Conservation (phyloP, 1,284 basidiomycete genomes). For the Mycena sp. region DNA sequence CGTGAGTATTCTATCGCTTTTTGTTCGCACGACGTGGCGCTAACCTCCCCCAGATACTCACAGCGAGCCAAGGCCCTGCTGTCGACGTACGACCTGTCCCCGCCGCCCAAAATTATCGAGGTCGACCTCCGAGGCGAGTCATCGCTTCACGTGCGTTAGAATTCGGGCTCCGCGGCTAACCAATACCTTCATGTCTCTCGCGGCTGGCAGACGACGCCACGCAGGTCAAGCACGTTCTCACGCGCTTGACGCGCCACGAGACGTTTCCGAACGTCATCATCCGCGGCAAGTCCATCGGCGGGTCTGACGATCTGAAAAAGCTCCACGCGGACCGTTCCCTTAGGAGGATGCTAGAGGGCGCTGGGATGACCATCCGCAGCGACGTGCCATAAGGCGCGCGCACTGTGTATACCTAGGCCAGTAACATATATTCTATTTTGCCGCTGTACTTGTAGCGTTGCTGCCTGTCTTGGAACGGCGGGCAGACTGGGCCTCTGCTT, state of each 20-base stretch:
- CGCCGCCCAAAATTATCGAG: conserved; percentile 77
- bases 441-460: no score
- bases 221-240: conserved; percentile 72
- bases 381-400: not conserved
- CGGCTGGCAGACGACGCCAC: conserved; percentile 61
- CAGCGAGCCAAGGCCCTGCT: conserved; percentile 76
- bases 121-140: conserved; percentile 73
- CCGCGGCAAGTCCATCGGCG: conserved; percentile 73
- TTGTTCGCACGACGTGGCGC: not conserved
- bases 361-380: conserved; percentile 20
- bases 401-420: not conserved
- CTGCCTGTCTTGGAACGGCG: no score
- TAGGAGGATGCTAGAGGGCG: conserved; percentile 52
- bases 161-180: conserved; percentile 1
- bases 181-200: no score
- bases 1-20: conserved; percentile 47
- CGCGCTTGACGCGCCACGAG: conserved; percentile 68
- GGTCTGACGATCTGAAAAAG: conserved; percentile 69
- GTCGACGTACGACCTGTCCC: conserved; percentile 68
- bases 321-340: conserved; percentile 60
- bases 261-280: conserved; percentile 85
- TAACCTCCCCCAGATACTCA: conserved; percentile 61
- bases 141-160: not conserved
- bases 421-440: conserved; percentile 10
- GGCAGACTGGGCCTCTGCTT: no score